phyloP scores from a whole-genome alignment of 2,329 filamentous ascomycete species.

The Alternaria ventricosa region DNA sequence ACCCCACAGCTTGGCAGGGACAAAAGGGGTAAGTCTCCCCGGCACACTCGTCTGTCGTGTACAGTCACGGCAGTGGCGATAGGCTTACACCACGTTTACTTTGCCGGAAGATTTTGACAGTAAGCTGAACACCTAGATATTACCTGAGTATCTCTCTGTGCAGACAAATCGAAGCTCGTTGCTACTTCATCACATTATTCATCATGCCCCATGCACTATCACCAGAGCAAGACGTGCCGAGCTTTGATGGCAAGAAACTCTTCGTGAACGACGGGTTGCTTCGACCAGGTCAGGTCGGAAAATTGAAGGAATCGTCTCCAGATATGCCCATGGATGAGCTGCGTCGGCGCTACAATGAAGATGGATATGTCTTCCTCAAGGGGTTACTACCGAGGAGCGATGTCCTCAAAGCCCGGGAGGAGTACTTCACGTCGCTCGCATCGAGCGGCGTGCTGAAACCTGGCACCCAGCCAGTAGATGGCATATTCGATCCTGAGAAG shows the following conservation, averaged over 20 bases:
- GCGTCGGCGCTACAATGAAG: constrained; percentile 53
- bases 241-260: constrained; percentile 40
- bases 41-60: background rate
- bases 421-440: constrained; percentile 62
- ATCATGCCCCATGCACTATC: constrained; percentile 46
- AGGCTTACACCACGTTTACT: background rate
- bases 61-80: background rate
- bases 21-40: constrained; percentile 24
- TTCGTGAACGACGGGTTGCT: constrained; percentile 58
- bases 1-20: constrained; percentile 23
- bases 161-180: background rate
- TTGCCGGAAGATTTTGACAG: background rate
- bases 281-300: constrained; percentile 52
- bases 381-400: constrained; percentile 60
- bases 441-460: constrained; percentile 64
- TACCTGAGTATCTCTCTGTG: background rate
- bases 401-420: constrained; percentile 58
- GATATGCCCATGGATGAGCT: constrained; percentile 57
- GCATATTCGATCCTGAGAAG: constrained; percentile 59
- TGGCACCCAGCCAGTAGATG: constrained; percentile 58
- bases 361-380: constrained; percentile 65
- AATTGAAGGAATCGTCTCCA: constrained; percentile 53
- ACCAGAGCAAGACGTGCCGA: constrained; percentile 28
- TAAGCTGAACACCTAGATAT: background rate
- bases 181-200: background rate